Conservation (phyloP, 75 land plant genomes). For the Pinus taeda region DNA sequence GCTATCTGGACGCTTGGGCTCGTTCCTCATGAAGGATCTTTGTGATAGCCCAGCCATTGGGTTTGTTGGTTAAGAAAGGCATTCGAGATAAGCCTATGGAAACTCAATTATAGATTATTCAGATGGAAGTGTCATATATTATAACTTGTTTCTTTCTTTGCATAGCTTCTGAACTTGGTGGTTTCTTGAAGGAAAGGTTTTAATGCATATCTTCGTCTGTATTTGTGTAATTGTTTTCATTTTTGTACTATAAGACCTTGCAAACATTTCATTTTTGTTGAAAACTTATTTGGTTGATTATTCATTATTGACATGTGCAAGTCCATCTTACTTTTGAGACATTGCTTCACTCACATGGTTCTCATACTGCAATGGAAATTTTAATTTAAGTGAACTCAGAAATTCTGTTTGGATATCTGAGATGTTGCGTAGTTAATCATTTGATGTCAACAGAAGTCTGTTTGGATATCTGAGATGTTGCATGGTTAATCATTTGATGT, state of each 20-base stretch:
- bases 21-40: background rate
- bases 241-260: background rate
- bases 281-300: background rate
- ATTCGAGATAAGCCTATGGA: background rate
- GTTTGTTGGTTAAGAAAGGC: background rate
- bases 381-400: too few species aligned
- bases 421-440: too few species aligned
- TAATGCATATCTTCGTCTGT: background rate
- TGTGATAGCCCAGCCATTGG: background rate
- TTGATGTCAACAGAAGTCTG: background rate
- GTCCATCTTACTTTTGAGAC: background rate
- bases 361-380: too few species aligned
- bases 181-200: conserved; percentile 1
- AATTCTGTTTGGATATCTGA: too few species aligned
- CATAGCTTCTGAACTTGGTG: background rate
- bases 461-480: too few species aligned
- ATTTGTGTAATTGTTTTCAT: background rate
- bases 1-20: background rate
- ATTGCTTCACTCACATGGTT: background rate
- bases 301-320: background rate
- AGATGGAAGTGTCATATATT: background rate
- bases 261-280: background rate
- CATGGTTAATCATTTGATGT: too few species aligned
- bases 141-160: background rate
- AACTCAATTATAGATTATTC: background rate